Base-by-base conservation (phyloP, 495 filamentous ascomycete genomes). In the Aspergillus heteromorphus region DNA sequence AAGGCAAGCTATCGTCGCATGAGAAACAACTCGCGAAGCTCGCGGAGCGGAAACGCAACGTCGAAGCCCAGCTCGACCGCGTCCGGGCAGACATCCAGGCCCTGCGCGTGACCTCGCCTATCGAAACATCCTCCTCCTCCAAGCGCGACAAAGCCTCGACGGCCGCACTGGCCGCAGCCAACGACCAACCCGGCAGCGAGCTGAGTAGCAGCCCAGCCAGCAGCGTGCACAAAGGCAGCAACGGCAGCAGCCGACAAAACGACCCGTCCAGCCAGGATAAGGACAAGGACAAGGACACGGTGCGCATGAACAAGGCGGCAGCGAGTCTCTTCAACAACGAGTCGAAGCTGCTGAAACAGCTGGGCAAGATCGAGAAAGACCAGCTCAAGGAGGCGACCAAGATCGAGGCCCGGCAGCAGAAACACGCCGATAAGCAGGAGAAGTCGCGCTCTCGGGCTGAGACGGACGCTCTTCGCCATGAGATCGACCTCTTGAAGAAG, bases 1-100 rank as follows among this genome's bases (percentile, higher is more conserved):
- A 64, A 9, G 61, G 68, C 58, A 74, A 70, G 30, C 58, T 68
- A n/a, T 68, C 73, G 0, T 75, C 76, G 38, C 76, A 89, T 55
- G 84, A 91, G 29, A 87, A 85, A 55, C 88, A 93, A 9, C 77
- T 96, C 2, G 70, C 73, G 36, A 93, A 91, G 57, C 80, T 96
- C 0, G 79, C 88, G 11, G 76, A 85, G 6, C 83, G 85, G 53
- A 86, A 86, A 55, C 77, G 77, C 36, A 84, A 87, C 52, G 74
- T 89, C 2, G 82, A 91, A 18, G 81, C 84, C 36, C 89, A 91
- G 60, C 71, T 95, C 0, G 69, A 80, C 11, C 66, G 72, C 42
- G 63, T 77, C 41, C 71, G 74, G 40, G 21, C 65, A 48, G 60
- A 79, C 64, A 65, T 73, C 62, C 61, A 74, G 63, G 54, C 74